phyloP scores from a whole-genome alignment of 306 rosid genomes.

The Acacia confusa region DNA sequence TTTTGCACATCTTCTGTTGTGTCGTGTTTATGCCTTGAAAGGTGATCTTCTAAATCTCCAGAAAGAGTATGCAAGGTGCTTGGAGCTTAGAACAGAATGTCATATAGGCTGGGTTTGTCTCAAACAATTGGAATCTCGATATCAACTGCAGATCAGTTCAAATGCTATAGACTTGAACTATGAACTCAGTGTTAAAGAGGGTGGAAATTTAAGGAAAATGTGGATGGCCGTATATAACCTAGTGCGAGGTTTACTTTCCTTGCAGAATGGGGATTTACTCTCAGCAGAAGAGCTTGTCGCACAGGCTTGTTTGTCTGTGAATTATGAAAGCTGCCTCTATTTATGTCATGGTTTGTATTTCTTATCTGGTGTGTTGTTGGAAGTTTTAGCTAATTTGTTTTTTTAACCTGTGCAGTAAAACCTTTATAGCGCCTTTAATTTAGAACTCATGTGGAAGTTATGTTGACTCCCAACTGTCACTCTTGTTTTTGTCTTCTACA shows the following conservation, averaged over 20 bases:
- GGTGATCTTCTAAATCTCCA: constrained; percentile 56
- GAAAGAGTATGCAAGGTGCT: constrained; percentile 61
- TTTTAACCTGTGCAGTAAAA: not conserved
- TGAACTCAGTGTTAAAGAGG: constrained; percentile 46
- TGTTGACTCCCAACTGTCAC: not conserved
- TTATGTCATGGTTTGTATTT: constrained; percentile 76
- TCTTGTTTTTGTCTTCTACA: not conserved
- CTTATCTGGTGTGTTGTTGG: constrained; percentile 4
- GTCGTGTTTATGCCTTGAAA: constrained; percentile 70
- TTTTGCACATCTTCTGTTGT: constrained; percentile 76
- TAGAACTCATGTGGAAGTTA: not conserved
- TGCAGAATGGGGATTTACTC: constrained; percentile 57
- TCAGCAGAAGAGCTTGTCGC: constrained; percentile 71
- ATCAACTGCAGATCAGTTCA: constrained; percentile 43
- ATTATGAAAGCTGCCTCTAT: constrained; percentile 66
- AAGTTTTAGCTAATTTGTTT: constrained; percentile 16
- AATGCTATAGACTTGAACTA: constrained; percentile 50
- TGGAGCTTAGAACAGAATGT: constrained; percentile 70
- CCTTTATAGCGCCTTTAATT: not conserved
- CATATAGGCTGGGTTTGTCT: constrained; percentile 89
- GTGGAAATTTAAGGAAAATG: constrained; percentile 44
- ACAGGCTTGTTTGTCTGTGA: constrained; percentile 67
- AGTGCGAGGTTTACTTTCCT: constrained; percentile 58
- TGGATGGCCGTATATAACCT: constrained; percentile 66
- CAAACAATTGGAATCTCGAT: constrained; percentile 63